phyloP scores from a whole-genome alignment of 2,329 filamentous ascomycete genomes.

The Acarospora socialis region DNA sequence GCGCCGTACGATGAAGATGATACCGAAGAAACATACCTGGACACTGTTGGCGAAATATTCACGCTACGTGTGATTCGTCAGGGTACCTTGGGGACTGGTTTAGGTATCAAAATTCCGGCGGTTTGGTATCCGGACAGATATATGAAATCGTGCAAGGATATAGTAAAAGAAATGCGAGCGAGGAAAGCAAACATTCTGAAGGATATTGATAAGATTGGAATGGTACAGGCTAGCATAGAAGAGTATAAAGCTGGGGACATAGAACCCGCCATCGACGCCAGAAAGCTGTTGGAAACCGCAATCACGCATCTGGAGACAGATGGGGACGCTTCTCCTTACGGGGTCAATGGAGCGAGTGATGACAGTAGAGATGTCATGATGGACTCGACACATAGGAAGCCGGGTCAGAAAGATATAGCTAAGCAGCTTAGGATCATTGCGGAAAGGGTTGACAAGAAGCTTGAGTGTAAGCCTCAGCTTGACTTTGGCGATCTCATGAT shows the following conservation, averaged over 20 bases:
- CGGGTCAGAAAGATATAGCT: constrained; percentile 18
- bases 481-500: neutral
- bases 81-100: constrained; percentile 12
- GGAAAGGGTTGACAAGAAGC: constrained; percentile 27
- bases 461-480: constrained; percentile 25
- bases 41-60: constrained; percentile 39
- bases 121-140: constrained; percentile 47
- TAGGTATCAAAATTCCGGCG: constrained; percentile 38
- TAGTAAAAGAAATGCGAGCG: constrained; percentile 33
- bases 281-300: constrained; percentile 19
- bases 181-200: constrained; percentile 22
- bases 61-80: constrained; percentile 31
- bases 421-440: constrained; percentile 24
- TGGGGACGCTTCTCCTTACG: constrained; percentile 19
- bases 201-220: constrained; percentile 22
- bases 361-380: too few species aligned
- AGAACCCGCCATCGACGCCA: constrained; percentile 10
- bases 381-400: too few species aligned
- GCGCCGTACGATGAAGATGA: constrained; percentile 24
- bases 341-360: too few species aligned
- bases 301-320: constrained; percentile 24
- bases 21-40: constrained; percentile 33
- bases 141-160: constrained; percentile 35
- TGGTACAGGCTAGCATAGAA: constrained; percentile 21
- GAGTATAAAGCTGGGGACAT: constrained; percentile 13